Evolutionary conservation across 2,329 filamentous ascomycete species (phyloP).

Genomic region (Cadophora malorum): DNA sequence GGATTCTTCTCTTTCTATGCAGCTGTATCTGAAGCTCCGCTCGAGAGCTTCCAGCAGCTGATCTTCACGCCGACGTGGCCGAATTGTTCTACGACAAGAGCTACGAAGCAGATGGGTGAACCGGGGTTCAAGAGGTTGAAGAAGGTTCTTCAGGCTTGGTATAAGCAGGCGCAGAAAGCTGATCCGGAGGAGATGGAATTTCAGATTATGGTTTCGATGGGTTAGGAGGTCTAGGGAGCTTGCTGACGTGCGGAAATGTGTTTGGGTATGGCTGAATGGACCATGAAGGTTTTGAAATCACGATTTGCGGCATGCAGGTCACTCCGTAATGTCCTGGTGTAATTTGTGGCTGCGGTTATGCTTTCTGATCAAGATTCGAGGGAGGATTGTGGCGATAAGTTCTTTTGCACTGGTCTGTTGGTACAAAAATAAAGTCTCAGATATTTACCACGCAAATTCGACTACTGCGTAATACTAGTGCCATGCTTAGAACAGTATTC

Average conservation of each 20-base stretch:
- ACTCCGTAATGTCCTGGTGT: too few species aligned
- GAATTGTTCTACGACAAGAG: background rate
- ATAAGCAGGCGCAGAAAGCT: background rate
- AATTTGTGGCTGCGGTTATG: too few species aligned
- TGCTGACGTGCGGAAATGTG: background rate
- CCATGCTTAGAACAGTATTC: too few species aligned
- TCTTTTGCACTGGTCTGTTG: too few species aligned
- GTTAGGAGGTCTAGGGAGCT: background rate
- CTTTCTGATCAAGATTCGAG: too few species aligned
- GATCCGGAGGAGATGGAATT: background rate
- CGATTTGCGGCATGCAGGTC: background rate
- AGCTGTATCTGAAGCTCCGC: background rate
- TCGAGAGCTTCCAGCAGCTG: background rate
- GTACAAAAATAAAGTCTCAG: too few species aligned
- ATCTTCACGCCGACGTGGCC: background rate
- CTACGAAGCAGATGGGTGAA: background rate
- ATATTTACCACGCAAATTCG: too few species aligned
- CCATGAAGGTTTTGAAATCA: background rate
- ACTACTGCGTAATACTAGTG: too few species aligned
- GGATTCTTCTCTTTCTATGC: conserved; percentile 8
- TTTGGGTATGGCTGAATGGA: background rate
- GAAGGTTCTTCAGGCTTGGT: background rate
- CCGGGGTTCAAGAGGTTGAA: background rate
- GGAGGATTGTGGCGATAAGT: too few species aligned
- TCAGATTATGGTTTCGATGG: background rate